Base-by-base conservation (phyloP, 2,329 filamentous ascomycete species). In the Calonectria henricotiae region DNA sequence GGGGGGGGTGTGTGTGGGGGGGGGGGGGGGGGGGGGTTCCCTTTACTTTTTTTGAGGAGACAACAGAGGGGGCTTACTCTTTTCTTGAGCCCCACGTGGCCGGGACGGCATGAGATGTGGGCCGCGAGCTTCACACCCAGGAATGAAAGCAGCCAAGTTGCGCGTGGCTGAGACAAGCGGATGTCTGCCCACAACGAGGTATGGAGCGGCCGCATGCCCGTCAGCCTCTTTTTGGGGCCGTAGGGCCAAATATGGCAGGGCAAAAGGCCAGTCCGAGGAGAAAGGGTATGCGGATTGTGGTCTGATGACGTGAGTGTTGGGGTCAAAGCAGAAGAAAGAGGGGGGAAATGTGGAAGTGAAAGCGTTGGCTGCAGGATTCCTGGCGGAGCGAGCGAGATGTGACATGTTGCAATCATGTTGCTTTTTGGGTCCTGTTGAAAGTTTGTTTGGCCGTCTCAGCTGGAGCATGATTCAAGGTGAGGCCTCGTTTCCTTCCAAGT, bases 21-120 rank as follows among this genome's bases (percentile, higher is more conserved):
- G n/a, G n/a, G n/a, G n/a, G n/a, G n/a, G n/a, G n/a, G n/a, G n/a
- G n/a, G n/a, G n/a, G n/a, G n/a, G n/a, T n/a, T 7, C 35, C 30
- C 35, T 20, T 37, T 23, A 37, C 35, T n/a, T 55, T 55, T 37
- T 20, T 13, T 35, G 7, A 55, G 51, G 51, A 55, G 51, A 23
- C 51, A 55, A 37, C n/a, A 55, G 32, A 55, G 51, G 49, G 49
- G 55, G 55, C 37, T 60, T 55, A 37, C 51, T 55, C 6, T 6
- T 54, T 54, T 60, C 55, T 41, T 41, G 37, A 60, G 55, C 55
- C 51, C 62, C 63, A 66, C 64, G 64, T 66, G 64, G 64, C 43
- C 54, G 54, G 64, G 51, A 61, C 35, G 41, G 54, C 54, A 61
- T 61, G 43, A 30, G 54, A 61, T 41, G 64, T 66, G 54, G 54